Evolutionary conservation across 140 eudicot species (phyloP).

Genomic region (Senecio squalidus): DNA sequence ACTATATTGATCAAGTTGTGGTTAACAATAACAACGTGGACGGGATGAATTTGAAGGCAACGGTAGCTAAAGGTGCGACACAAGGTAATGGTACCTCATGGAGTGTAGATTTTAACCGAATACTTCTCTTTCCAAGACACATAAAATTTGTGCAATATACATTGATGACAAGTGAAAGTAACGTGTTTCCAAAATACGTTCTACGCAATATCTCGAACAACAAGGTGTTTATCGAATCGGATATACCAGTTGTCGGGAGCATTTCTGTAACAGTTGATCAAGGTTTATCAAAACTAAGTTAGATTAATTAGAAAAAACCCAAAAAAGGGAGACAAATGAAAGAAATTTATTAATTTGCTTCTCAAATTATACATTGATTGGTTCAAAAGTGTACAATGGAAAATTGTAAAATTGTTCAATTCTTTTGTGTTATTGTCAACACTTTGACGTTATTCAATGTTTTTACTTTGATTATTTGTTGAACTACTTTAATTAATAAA

Average conservation of each 20-base stretch:
- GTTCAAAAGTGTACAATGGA: slow-evolving; percentile 11
- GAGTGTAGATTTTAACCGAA: slow-evolving; percentile 51
- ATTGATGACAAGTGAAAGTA: slow-evolving; percentile 31
- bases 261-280: slow-evolving; percentile 64
- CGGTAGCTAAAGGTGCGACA: slow-evolving; percentile 40
- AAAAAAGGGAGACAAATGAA: background rate
- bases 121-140: slow-evolving; percentile 55
- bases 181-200: slow-evolving; percentile 49
- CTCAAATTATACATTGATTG: slow-evolving; percentile 18
- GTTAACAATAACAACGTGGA: slow-evolving; percentile 54
- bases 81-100: slow-evolving; percentile 58
- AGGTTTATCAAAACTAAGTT: slow-evolving; percentile 34
- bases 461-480: background rate
- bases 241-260: slow-evolving; percentile 35
- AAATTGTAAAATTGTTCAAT: slow-evolving; percentile 16
- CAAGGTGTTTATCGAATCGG: slow-evolving; percentile 54
- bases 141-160: slow-evolving; percentile 60
- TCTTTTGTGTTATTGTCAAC: slow-evolving; percentile 21
- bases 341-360: slow-evolving; percentile 1
- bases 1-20: slow-evolving; percentile 58
- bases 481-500: slow-evolving; percentile 5
- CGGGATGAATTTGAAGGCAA: slow-evolving; percentile 77
- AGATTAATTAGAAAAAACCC: background rate
- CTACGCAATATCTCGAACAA: slow-evolving; percentile 58
- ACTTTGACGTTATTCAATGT: slow-evolving; percentile 5